Evolutionary conservation across 768 basidiomycete species (phyloP).

Genomic region (Gymnopilus dilepis): DNA sequence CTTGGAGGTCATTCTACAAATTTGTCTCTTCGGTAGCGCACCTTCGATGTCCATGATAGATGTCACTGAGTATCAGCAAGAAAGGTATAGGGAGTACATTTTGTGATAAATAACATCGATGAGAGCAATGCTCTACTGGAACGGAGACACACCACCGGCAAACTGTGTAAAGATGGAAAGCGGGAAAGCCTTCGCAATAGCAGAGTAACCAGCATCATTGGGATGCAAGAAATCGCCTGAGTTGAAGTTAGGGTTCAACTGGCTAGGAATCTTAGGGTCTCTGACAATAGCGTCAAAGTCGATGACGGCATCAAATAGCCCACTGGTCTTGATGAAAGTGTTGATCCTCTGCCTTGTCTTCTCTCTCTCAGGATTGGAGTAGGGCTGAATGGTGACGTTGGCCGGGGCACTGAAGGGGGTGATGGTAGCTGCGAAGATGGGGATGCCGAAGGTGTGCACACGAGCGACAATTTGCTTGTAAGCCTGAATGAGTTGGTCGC

Average conservation of each 20-base stretch:
- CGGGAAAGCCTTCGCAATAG: conserved; percentile 47
- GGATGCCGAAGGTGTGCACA: conserved; percentile 46
- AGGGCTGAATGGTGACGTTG: conserved; percentile 41
- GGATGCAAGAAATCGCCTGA: conserved; percentile 56
- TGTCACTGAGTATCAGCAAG: not conserved
- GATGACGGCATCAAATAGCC: conserved; percentile 49
- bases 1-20: no score
- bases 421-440: conserved; percentile 55
- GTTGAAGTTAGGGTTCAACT: conserved; percentile 43
- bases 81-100: not conserved
- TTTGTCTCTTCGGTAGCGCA: no score
- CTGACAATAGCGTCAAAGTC: conserved; percentile 51
- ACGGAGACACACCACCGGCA: not conserved
- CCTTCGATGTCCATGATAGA: not conserved
- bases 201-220: conserved; percentile 50
- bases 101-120: not conserved
- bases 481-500: conserved; percentile 47
- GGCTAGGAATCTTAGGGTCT: conserved; percentile 42
- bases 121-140: not conserved
- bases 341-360: conserved; percentile 48
- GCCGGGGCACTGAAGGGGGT: conserved; percentile 47
- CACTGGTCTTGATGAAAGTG: conserved; percentile 45
- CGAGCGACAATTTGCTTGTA: conserved; percentile 50
- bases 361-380: conserved; percentile 45
- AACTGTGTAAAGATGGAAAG: conserved; percentile 23